Percentiles rank a stretch among this genome's conserved stretches.
Evolutionary conservation across 805 yeast genomes (phyloP).

Genomic region (Candida takata): DNA sequence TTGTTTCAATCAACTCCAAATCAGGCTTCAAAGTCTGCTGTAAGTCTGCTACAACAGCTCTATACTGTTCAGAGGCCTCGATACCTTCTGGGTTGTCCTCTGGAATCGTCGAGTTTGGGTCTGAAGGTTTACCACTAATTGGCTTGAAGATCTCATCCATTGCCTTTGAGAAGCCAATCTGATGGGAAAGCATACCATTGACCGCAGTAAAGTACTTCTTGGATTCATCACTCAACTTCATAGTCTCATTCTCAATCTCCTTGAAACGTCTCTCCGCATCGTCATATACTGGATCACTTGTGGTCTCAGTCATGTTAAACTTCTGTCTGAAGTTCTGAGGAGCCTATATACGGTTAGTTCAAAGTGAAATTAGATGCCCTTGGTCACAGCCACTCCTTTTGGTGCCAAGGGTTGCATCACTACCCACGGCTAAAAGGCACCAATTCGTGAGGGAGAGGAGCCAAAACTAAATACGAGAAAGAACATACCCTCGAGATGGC

Average conservation of each 20-base stretch:
- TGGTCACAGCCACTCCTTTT: too few relatives aligned
- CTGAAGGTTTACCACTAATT: slow-evolving; percentile 84
- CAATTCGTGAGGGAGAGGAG: too few relatives aligned
- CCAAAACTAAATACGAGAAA: too few relatives aligned
- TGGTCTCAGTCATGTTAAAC: slow-evolving; percentile 75
- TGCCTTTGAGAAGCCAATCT: slow-evolving; percentile 90
- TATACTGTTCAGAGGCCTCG: slow-evolving; percentile 86
- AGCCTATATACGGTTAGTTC: too few relatives aligned
- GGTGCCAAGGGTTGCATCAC: too few relatives aligned
- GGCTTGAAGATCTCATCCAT: slow-evolving; percentile 96
- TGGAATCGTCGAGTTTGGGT: slow-evolving; percentile 76
- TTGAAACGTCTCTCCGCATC: slow-evolving; percentile 97
- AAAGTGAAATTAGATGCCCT: too few relatives aligned
- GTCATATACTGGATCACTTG: slow-evolving; percentile 81
- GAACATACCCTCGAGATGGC: slow-evolving; percentile 53
- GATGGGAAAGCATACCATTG: slow-evolving; percentile 88
- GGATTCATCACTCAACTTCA: slow-evolving; percentile 83
- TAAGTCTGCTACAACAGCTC: slow-evolving; percentile 79
- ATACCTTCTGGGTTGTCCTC: slow-evolving; percentile 98
- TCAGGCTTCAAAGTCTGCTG: slow-evolving; percentile 88
- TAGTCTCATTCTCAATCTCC: slow-evolving; percentile 84
- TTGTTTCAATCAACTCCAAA: slow-evolving; percentile 81
- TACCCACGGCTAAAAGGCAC: too few relatives aligned
- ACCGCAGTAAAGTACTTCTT: slow-evolving; percentile 87
- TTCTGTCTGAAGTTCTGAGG: slow-evolving; percentile 90